Evolutionary conservation across 2,329 filamentous ascomycete genomes (phyloP), one percentile per base, ranked within the genome.

Genomic region (Ophiostoma himal-ulmi): DNA sequence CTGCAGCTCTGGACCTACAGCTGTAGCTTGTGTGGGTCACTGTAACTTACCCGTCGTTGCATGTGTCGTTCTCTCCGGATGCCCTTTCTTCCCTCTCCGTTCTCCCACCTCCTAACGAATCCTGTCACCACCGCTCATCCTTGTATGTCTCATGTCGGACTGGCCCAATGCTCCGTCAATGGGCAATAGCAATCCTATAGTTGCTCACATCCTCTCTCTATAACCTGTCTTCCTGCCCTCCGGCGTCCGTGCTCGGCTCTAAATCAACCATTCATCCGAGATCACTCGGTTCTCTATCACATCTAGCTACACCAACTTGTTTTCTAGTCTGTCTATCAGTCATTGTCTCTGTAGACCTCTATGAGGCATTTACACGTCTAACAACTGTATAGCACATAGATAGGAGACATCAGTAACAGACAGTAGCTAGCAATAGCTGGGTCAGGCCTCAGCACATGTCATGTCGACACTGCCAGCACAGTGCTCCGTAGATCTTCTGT

Each of bases 21-120:
- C 57, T 62, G 57, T 26, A 62, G 57, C 57, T 62, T 62, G 57
- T 62, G 57, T 62, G 57, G 57, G 26, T 30, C 57, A 20, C 26
- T 34, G 57, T 34, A 34, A 34, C 22, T 22, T 14, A 13, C 3
- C 1, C 22, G 20, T 20, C 20, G n/a, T 54, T 54, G n/a, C 26
- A 3, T 57, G n/a, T 10, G 52, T 57, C n/a, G n/a, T 26, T 22
- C 52, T 57, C 52, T 10, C 52, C 52, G 52, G n/a, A 10, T 57
- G 52, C 10, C 17, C 44, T 48, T n/a, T 26, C 17, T 26, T 11
- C 8, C n/a, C 5, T 20, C 14, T 48, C 44, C n/a, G 6, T n/a
- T n/a, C 6, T 48, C 44, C 13, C 44, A 20, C 14, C 3, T 48
- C 44, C 44, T 20, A 1, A 44, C 30, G 30, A 30, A 30, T 30